Evolutionary conservation across 805 yeast species (phyloP), one percentile per base, ranked within the genome.

Genomic region (Yamadazyma ubonensis): DNA sequence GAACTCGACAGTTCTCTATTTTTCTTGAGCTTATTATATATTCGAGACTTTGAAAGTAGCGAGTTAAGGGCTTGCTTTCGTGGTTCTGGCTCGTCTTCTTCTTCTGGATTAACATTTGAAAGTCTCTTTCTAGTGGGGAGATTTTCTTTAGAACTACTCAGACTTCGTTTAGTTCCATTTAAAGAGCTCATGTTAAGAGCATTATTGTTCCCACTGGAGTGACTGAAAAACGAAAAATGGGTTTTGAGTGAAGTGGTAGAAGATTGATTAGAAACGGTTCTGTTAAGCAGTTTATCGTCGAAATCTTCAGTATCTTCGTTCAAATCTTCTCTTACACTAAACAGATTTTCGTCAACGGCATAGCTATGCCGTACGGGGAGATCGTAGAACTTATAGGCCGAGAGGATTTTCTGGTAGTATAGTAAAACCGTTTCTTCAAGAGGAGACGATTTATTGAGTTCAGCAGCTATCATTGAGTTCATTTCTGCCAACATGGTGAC

Each of bases 1-100:
- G 66, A 59, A n/a, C 58, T 42, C 6, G 58, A 46, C 58, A 62
- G 66, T 31, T 67, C 71, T 4, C 72, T 50, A 38, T 63, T 55
- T 38, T 63, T 65, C 42, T 58, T 66, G 17, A 67, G 49, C 39
- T 60, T 59, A 42, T 59, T 61, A 44, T 67, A 68, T 27, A 68
- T 51, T 42, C 56, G 55, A 3, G 70, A 58, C 41, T 67, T 68
- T 12, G 65, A 46, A 14, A 53, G 38, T 6, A 52, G 21, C 6
- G 49, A 34, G 32, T 49, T 52, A 14, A 50, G 30, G 2, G 44
- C 38, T 30, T 41, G 45, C 21, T 36, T 41, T 18, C 38, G 37
- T 9, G 42, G 33, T 22, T 35, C 28, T 8, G 42, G 45, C 10
- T 41, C 48, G 11, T 45, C 37, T 12, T 31, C 33, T 12, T 19